Evolutionary conservation across 163 green algal genomes (phyloP), one percentile per base, ranked within the genome.

Genomic region (Trebouxiophyceae sp.): DNA sequence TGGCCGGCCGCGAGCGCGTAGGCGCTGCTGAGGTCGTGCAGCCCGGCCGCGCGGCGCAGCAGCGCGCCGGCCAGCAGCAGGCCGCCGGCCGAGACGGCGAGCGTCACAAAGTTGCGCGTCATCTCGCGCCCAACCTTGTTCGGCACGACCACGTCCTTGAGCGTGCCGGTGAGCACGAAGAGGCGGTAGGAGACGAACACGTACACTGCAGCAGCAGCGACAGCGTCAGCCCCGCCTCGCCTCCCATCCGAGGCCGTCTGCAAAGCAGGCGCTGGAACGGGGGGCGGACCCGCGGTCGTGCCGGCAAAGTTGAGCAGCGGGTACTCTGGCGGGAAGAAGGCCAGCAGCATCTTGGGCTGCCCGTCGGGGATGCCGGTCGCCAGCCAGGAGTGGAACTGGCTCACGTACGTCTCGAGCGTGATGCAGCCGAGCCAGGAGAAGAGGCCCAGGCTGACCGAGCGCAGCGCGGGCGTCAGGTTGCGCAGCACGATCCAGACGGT

Each of bases 371-470:
- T 64, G 54, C 73, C 76, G 26, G 71, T 93, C 30, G 83, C 73
- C 63, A 98, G 78, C 92, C 92, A 98, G 54, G 93, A 94, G 84
- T 97, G 92, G 75, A 97, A 98, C 77, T 98, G 91, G n/a, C 63
- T 70, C 47, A 94, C 87, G 72, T 87, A 98, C 3, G 92, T 98
- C 78, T 98, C 92, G 61, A 98, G 80, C 0, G 92, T 98, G 77
- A 98, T 95, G 84, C 90, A 95, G 57, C 92, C 92, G 66, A 97
- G 85, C 90, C 90, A 97, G 66, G 86, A 86, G 58, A 88, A 96
- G 45, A 96, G 76, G 24, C 73, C 67, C 60, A 93, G 67, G 66
- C 61, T 68, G 63, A 82, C 73, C 20, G 45, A 76, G 26, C 92
- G 83, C 69, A 97, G 60, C 27, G 57, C 45, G 2, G 84, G 89